Evolutionary conservation across 306 rosid species (phyloP).

Genomic region (Gleditsia sinensis): DNA sequence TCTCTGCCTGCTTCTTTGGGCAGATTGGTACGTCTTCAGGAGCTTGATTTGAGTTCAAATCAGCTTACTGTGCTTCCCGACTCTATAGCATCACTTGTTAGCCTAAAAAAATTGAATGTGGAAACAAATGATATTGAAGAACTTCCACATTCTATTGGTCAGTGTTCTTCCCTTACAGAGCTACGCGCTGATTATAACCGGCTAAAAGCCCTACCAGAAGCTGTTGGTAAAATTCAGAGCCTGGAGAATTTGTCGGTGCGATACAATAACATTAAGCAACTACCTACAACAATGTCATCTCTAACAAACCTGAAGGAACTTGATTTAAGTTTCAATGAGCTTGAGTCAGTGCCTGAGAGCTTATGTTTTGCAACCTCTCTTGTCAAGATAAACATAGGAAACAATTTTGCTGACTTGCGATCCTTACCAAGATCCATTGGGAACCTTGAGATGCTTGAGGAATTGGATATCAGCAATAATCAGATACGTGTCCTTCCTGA

Average conservation of each 20-base stretch:
- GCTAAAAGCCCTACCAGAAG: constrained; percentile 90
- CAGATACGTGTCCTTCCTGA: constrained; percentile 83
- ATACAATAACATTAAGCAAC: constrained; percentile 76
- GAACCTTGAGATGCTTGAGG: constrained; percentile 90
- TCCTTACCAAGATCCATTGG: constrained; percentile 81
- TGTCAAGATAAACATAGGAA: constrained; percentile 83
- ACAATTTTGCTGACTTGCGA: constrained; percentile 83
- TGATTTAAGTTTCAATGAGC: constrained; percentile 85
- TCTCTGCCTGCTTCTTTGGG: constrained; percentile 70
- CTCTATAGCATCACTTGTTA: constrained; percentile 65
- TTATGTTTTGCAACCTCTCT: constrained; percentile 79
- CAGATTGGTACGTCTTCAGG: constrained; percentile 67
- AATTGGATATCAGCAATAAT: constrained; percentile 86
- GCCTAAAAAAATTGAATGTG: constrained; percentile 63
- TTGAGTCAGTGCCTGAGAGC: constrained; percentile 86
- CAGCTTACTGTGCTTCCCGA: constrained; percentile 66
- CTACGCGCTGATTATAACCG: constrained; percentile 73
- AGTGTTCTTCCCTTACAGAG: constrained; percentile 70
- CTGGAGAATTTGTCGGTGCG: constrained; percentile 74
- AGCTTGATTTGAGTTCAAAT: constrained; percentile 85
- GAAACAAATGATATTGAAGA: constrained; percentile 89
- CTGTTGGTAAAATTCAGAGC: constrained; percentile 80
- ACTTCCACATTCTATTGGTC: constrained; percentile 75
- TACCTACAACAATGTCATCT: constrained; percentile 87
- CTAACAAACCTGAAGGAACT: constrained; percentile 75